A percentile compares a stretch with the other conserved stretches of the same genome.
Conservation (phyloP, 306 rosid genomes). For the Acmispon strigosus region DNA sequence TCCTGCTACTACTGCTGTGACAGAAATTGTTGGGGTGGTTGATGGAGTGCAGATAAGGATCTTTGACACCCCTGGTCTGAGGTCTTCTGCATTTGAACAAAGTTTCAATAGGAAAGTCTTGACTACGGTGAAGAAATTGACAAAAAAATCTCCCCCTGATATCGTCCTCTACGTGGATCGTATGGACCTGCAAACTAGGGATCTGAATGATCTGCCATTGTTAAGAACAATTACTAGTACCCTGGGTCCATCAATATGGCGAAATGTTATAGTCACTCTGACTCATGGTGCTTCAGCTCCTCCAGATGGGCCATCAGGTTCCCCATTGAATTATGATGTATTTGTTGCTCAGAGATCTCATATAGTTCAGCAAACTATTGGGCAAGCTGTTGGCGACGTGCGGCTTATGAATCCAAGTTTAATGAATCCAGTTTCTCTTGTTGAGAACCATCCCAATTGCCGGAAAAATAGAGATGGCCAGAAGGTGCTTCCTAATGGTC, state of each 20-base stretch:
- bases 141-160: constrained; percentile 78
- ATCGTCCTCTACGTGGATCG: constrained; percentile 92
- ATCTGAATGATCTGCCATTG: constrained; percentile 82
- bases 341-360: constrained; percentile 94
- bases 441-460: constrained; percentile 94
- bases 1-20: constrained; percentile 72
- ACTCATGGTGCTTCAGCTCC: constrained; percentile 98
- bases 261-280: constrained; percentile 64
- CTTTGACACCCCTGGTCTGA: constrained; percentile 93
- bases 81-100: constrained; percentile 74
- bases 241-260: constrained; percentile 82
- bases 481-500: constrained; percentile 97
- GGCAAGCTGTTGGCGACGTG: constrained; percentile 93
- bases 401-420: constrained; percentile 74
- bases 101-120: constrained; percentile 53
- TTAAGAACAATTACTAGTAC: constrained; percentile 56
- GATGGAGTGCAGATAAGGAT: constrained; percentile 77
- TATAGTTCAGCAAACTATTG: constrained; percentile 84
- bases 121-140: constrained; percentile 61
- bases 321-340: constrained; percentile 82
- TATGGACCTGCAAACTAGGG: constrained; percentile 81
- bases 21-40: constrained; percentile 74
- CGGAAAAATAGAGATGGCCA: constrained; percentile 91
- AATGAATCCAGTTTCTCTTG: constrained; percentile 87
- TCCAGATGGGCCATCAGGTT: constrained; percentile 93